These are phyloP conservation scores for Bretschneidera sinensis DNA, from an alignment of 345 rosid species.

Conservation along the genomic window DNA sequence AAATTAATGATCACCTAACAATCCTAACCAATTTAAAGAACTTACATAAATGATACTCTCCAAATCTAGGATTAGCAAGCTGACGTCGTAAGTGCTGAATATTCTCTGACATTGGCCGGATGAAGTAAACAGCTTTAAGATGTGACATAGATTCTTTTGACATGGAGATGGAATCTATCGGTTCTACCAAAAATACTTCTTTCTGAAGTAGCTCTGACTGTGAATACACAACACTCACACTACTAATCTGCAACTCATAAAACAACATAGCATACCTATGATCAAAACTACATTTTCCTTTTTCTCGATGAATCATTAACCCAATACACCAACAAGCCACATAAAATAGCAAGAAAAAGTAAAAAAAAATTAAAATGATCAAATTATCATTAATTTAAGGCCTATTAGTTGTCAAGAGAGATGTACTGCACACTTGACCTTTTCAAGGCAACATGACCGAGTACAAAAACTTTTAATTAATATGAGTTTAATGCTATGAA, in stretches of 20 bases:
- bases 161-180: constrained; percentile 76
- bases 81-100: constrained; percentile 81
- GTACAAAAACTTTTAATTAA: no score
- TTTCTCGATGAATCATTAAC: neutral
- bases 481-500: no score
- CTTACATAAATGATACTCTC: constrained; percentile 88
- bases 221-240: constrained; percentile 86
- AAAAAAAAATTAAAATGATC: no score
- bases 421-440: no score
- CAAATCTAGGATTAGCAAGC: constrained; percentile 79
- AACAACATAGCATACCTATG: neutral
- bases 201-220: constrained; percentile 95
- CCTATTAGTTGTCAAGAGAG: no score
- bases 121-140: constrained; percentile 85
- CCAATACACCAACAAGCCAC: neutral
- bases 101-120: constrained; percentile 84
- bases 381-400: no score
- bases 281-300: constrained; percentile 5
- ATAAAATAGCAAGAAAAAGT: no score
- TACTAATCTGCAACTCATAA: constrained; percentile 59
- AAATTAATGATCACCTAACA: constrained; percentile 6
- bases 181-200: constrained; percentile 89
- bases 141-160: constrained; percentile 92
- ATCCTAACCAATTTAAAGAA: constrained; percentile 9
- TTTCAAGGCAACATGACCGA: no score